Evolutionary conservation across 768 basidiomycete genomes (phyloP).

Genomic region (Mycena belliarum): DNA sequence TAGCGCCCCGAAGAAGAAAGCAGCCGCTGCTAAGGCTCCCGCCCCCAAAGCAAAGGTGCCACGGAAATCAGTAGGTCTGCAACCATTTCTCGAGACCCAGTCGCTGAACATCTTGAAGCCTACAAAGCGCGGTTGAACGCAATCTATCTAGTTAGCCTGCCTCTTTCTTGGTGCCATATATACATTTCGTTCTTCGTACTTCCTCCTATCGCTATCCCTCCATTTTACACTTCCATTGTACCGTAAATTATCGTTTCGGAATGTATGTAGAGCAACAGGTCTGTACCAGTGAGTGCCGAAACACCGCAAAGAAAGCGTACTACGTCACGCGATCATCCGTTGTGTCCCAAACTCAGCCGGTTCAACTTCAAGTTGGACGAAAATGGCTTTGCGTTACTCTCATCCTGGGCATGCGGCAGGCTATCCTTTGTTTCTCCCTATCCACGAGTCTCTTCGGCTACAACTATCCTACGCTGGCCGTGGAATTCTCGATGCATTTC

Average conservation of each 20-base stretch:
- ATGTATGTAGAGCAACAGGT: slow-evolving; percentile 20
- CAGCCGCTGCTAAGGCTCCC: slow-evolving; percentile 13
- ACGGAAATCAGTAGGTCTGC: slow-evolving; percentile 13
- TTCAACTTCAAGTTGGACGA: not conserved
- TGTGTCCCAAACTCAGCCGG: no score
- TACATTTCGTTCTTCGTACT: slow-evolving; percentile 12
- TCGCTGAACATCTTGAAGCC: slow-evolving; percentile 8
- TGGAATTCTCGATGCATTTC: slow-evolving; percentile 71
- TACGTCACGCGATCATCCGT: no score
- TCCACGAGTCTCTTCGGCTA: slow-evolving; percentile 58
- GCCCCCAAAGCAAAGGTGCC: slow-evolving; percentile 13
- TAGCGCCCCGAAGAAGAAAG: slow-evolving; percentile 34
- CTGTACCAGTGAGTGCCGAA: no score
- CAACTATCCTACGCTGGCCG: slow-evolving; percentile 59
- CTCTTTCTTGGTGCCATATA: slow-evolving; percentile 11
- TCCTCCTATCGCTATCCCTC: slow-evolving; percentile 21
- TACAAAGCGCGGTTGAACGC: slow-evolving; percentile 17
- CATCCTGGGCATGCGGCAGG: slow-evolving; percentile 41
- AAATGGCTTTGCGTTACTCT: slow-evolving; percentile 23
- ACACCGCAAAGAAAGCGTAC: no score
- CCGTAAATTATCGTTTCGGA: slow-evolving; percentile 40
- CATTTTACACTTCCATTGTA: slow-evolving; percentile 32
- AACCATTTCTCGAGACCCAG: not conserved
- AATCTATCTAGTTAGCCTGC: not conserved
- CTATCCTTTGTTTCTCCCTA: slow-evolving; percentile 72